Percentiles rank a stretch among this genome's conserved stretches.
These are phyloP conservation scores for Russula foetens DNA, from an alignment of 768 basidiomycete genomes.

Conservation along the genomic window DNA sequence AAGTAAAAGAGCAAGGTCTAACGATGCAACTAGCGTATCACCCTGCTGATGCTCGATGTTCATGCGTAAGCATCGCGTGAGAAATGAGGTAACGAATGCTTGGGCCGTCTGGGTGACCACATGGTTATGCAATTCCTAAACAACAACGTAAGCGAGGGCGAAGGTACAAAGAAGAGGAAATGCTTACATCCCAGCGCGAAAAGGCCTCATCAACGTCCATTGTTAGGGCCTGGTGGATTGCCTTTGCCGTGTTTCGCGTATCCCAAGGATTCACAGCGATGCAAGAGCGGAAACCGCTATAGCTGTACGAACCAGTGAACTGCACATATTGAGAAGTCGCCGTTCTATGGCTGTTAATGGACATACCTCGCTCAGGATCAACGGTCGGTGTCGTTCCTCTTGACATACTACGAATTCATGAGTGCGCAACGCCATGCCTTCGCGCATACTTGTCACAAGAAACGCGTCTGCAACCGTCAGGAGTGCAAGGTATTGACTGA, in stretches of 20 bases:
- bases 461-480: slow-evolving; percentile 81
- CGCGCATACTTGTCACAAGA: slow-evolving; percentile 73
- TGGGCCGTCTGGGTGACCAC: slow-evolving; percentile 85
- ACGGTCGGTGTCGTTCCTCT: slow-evolving; percentile 54
- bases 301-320: slow-evolving; percentile 84
- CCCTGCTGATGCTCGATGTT: slow-evolving; percentile 55
- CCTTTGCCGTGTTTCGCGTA: slow-evolving; percentile 71
- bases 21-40: slow-evolving; percentile 32
- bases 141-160: neutral
- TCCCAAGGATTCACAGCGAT: slow-evolving; percentile 87
- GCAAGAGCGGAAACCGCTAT: slow-evolving; percentile 80
- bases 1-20: slow-evolving; percentile 45
- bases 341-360: neutral
- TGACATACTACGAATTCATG: slow-evolving; percentile 87
- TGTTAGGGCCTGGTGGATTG: slow-evolving; percentile 67
- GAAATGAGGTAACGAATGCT: slow-evolving; percentile 71
- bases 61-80: slow-evolving; percentile 64
- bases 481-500: slow-evolving; percentile 77
- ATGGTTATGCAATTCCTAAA: slow-evolving; percentile 68
- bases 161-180: neutral
- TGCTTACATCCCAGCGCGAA: slow-evolving; percentile 64
- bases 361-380: slow-evolving; percentile 72
- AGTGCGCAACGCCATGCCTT: slow-evolving; percentile 79
- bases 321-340: slow-evolving; percentile 24
- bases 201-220: slow-evolving; percentile 69